phyloP scores from a whole-genome alignment of 257 asterid genomes.

The Salvia hispanica region DNA sequence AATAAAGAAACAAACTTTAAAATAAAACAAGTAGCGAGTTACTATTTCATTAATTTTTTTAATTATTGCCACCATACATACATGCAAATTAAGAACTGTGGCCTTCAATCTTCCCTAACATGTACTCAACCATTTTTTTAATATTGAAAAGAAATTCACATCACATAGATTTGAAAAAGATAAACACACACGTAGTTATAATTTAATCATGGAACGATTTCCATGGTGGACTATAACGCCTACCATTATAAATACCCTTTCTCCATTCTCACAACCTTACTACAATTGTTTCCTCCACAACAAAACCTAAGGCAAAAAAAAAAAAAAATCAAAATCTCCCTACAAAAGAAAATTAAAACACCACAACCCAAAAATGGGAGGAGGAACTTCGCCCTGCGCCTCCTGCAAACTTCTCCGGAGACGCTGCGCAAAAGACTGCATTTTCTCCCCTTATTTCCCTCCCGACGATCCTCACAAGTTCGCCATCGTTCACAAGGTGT shows the following conservation, averaged over 20 bases:
- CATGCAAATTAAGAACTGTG: conserved; percentile 10
- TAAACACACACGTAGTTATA: conserved; percentile 10
- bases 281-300: neutral
- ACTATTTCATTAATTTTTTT: neutral
- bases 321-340: neutral
- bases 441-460: conserved; percentile 88
- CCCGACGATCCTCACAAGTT: conserved; percentile 96
- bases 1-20: neutral
- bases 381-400: conserved; percentile 88
- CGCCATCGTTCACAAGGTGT: conserved; percentile 95
- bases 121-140: conserved; percentile 17
- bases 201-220: conserved; percentile 3
- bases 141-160: conserved; percentile 6
- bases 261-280: conserved; percentile 31
- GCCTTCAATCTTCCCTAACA: conserved; percentile 20
- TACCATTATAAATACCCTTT: conserved; percentile 36
- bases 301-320: neutral
- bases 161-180: conserved; percentile 23
- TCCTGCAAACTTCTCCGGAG: conserved; percentile 87
- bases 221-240: conserved; percentile 29
- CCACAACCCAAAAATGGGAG: conserved; percentile 41
- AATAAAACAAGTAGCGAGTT: neutral
- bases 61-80: neutral
- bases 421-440: conserved; percentile 87
- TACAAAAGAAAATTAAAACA: neutral